Evolutionary conservation across 75 land plant species (phyloP).

Genomic region (Pinus albicaulis): DNA sequence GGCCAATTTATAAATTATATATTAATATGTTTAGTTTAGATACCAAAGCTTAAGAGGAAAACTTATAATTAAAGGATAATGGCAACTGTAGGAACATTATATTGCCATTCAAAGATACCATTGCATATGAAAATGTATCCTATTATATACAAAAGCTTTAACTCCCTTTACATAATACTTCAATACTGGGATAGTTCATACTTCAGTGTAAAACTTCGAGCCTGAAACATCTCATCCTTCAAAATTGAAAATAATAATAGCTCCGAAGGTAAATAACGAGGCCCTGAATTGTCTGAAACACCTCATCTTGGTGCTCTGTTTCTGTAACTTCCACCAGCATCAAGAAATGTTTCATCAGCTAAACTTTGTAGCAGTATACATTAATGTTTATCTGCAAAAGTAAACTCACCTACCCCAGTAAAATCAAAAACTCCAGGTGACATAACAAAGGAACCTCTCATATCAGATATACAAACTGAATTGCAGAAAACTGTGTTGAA

Average conservation of each 20-base stretch:
- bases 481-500: not conserved
- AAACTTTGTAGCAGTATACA: not conserved
- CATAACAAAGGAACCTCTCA: not conserved
- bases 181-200: not conserved
- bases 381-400: slow-evolving; percentile 2
- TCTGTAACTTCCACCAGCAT: not conserved
- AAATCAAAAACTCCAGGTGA: not conserved
- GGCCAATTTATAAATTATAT: not conserved
- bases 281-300: not conserved
- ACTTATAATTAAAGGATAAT: not conserved
- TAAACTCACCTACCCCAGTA: not conserved
- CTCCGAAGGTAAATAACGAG: not conserved
- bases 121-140: too few relatives aligned
- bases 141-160: not conserved
- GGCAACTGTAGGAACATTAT: not conserved
- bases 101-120: not conserved
- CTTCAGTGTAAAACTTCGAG: not conserved
- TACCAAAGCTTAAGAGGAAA: not conserved
- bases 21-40: not conserved
- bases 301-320: not conserved
- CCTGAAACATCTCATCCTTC: not conserved
- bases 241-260: not conserved
- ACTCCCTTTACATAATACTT: not conserved
- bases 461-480: not conserved
- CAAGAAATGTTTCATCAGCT: not conserved